Base-by-base conservation (phyloP, 225 moss, liverwort and hornwort genomes). In the Pseudoscleropodium purum region DNA sequence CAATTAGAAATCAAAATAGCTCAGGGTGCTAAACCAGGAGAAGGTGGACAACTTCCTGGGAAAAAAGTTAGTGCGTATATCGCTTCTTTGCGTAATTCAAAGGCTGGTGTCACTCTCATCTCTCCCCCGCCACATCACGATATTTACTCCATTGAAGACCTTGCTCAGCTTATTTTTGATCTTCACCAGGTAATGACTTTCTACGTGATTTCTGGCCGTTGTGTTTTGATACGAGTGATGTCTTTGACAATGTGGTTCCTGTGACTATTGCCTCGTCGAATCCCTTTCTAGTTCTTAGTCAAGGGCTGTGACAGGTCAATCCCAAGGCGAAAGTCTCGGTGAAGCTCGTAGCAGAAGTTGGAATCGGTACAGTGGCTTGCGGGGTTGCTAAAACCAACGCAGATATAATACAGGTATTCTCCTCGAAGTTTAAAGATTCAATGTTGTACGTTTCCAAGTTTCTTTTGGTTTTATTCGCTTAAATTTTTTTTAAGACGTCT, bases 111-210 rank as follows among this genome's bases (percentile, higher is more conserved):
- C 41, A 94, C 97, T 51, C 93, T 98, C 61, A 98, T 98, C 74
- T 98, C 97, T 89, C 97, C 97, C 39, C 97, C 97, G 82, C 97
- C 97, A 64, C 97, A 98, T 90, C 97, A 98, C 87, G 97, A 98
- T 91, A 98, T 98, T 77, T 98, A 98, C 84, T 98, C 97, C 34
- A 98, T 98, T 92, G 97, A 98, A 90, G 97, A 98, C 85, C 90
- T 98, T 80, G 97, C 97, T 62, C 97, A 98, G 88, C 95, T 98
- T 49, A 96, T 96, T 63, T 98, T 93, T 84, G 96, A 98, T 87
- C 96, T 98, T 75, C 97, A 98, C 78, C 96, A 96, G 97, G 97
- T 97, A 92, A 37, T 59, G 36, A 49, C 70, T 82, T 84, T 89
- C 66, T 83, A 56, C 31, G 65, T 63, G 59, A n/a, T 84, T 37